phyloP scores from a whole-genome alignment of 2,329 filamentous ascomycete genomes.

The Microsporum canis region DNA sequence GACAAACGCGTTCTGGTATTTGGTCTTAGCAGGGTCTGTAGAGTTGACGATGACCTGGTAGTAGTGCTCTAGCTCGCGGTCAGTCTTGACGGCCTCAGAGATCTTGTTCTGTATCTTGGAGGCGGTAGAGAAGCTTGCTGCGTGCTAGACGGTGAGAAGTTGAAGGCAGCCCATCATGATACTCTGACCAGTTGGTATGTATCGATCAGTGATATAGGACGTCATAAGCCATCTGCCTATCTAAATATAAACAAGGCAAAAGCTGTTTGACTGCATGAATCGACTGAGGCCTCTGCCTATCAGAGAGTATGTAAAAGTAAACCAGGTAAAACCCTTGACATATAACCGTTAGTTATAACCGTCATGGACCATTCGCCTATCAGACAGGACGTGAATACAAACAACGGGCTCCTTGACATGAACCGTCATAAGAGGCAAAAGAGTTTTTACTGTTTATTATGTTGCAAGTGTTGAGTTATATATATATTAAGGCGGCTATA shows the following conservation, averaged over 20 bases:
- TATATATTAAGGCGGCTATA: too few relatives aligned
- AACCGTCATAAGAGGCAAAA: too few relatives aligned
- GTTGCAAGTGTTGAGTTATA: too few relatives aligned
- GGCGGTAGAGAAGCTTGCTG: neutral
- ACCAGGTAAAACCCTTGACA: neutral
- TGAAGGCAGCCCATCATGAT: neutral
- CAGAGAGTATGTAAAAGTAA: neutral
- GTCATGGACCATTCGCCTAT: neutral
- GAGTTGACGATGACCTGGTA: slow-evolving; percentile 33
- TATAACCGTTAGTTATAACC: neutral
- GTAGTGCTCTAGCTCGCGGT: slow-evolving; percentile 30
- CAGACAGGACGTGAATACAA: too few relatives aligned
- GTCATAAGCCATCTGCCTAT: neutral
- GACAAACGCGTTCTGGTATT: slow-evolving; percentile 40
- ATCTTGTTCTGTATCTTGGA: slow-evolving; percentile 11
- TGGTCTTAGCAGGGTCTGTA: slow-evolving; percentile 29
- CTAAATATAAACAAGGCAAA: neutral
- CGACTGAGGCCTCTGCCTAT: neutral
- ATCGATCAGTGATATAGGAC: neutral
- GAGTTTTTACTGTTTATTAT: too few relatives aligned
- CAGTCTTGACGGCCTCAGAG: slow-evolving; percentile 28
- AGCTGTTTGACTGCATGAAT: too few relatives aligned
- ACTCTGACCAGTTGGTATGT: too few relatives aligned
- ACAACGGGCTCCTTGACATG: too few relatives aligned
- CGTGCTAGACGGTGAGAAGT: neutral